Conservation (phyloP, 1,284 basidiomycete species). For the Veloboletus limbatus region DNA sequence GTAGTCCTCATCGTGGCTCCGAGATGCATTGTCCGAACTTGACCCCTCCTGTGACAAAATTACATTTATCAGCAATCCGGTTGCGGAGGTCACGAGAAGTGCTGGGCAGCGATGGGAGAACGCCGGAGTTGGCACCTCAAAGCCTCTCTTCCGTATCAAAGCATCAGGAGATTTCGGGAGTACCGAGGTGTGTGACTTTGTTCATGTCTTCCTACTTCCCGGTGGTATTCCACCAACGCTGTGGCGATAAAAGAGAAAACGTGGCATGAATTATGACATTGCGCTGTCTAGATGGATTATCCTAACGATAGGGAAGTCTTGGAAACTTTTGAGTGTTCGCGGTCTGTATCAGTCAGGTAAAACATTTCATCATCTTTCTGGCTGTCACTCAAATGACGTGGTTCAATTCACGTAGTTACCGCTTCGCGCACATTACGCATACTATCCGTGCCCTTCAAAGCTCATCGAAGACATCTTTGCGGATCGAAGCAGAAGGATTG, state of each 20-base stretch:
- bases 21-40: conserved; percentile 87
- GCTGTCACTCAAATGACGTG: not conserved
- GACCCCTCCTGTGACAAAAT: conserved; percentile 82
- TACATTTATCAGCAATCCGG: conserved; percentile 77
- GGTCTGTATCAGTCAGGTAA: conserved; percentile 71
- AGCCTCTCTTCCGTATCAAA: conserved; percentile 72
- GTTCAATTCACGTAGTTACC: conserved; percentile 59
- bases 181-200: conserved; percentile 58
- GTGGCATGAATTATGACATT: not conserved
- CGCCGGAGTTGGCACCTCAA: conserved; percentile 15
- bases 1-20: conserved; percentile 75
- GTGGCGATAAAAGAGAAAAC: not conserved
- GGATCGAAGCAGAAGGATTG: conserved; percentile 78
- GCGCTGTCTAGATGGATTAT: conserved; percentile 78
- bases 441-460: conserved; percentile 72
- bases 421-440: conserved; percentile 68
- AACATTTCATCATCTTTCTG: not conserved
- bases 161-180: conserved; percentile 79
- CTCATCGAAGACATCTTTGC: conserved; percentile 82
- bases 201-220: not conserved
- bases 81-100: conserved; percentile 28
- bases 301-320: conserved; percentile 88
- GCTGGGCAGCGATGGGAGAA: conserved; percentile 6
- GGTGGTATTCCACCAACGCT: not conserved
- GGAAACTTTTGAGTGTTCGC: conserved; percentile 80